A percentile compares a stretch with the other conserved stretches of the same genome.
These are phyloP conservation scores for Termitomyces sp. DNA, from an alignment of 768 basidiomycete species.

Conservation along the genomic window DNA sequence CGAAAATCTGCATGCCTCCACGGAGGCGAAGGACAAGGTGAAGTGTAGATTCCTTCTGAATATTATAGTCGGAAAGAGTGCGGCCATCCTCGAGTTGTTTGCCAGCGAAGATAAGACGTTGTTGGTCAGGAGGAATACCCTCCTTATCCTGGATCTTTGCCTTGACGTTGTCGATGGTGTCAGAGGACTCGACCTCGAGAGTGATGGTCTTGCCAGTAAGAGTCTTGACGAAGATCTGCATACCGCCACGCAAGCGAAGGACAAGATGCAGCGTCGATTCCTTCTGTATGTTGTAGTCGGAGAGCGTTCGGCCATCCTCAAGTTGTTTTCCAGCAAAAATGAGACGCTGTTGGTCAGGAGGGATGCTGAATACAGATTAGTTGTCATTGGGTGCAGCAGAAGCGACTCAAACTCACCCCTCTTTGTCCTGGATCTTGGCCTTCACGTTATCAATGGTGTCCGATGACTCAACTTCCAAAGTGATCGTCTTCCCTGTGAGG, in stretches of 20 bases:
- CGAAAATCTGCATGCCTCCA: constrained; percentile 85
- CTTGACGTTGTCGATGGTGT: constrained; percentile 86
- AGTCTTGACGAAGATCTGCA: constrained; percentile 83
- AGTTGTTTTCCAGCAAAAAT: constrained; percentile 97
- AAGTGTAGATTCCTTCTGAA: constrained; percentile 94
- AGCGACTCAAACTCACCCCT: constrained; percentile 36
- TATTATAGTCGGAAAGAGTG: constrained; percentile 85
- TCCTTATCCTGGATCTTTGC: constrained; percentile 95
- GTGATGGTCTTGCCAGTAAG: constrained; percentile 90
- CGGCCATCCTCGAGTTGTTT: constrained; percentile 95
- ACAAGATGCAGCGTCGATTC: constrained; percentile 89
- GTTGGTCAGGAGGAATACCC: constrained; percentile 80
- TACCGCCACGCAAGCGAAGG: constrained; percentile 84
- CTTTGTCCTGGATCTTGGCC: constrained; percentile 84
- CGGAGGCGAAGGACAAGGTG: constrained; percentile 88
- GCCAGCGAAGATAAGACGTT: constrained; percentile 90
- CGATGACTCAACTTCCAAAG: constrained; percentile 78
- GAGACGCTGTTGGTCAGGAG: constrained; percentile 90
- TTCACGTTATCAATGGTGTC: constrained; percentile 76
- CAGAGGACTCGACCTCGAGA: constrained; percentile 82
- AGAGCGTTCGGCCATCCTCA: constrained; percentile 88
- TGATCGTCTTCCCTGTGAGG: constrained; percentile 86
- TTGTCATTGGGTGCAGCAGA: too few relatives aligned
- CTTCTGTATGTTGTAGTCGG: constrained; percentile 93
- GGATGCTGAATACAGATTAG: constrained; percentile 37